Evolutionary conservation across 2,329 filamentous ascomycete species (phyloP).

Genomic region (Colletotrichum falcatum): DNA sequence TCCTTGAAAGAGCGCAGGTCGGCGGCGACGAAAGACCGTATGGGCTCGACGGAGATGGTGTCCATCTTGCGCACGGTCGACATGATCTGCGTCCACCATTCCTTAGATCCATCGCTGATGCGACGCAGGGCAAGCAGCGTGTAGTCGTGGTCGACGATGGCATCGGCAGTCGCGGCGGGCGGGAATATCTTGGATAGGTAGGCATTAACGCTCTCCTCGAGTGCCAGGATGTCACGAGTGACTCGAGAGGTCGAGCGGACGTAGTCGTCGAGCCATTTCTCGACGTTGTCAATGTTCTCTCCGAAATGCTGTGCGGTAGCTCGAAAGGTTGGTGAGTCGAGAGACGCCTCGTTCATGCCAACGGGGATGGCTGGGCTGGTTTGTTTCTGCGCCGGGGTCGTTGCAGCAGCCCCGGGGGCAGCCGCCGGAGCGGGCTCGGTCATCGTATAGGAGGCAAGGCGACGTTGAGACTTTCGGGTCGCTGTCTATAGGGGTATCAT

Average conservation of each 20-base stretch:
- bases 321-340: constrained; percentile 96
- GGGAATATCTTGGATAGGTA: constrained; percentile 84
- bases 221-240: constrained; percentile 72
- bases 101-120: constrained; percentile 85
- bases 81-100: constrained; percentile 86
- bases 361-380: constrained; percentile 73
- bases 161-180: constrained; percentile 79
- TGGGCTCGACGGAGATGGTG: constrained; percentile 80
- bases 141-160: constrained; percentile 94
- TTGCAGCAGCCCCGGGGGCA: constrained; percentile 30
- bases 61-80: constrained; percentile 83
- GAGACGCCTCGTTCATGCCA: constrained; percentile 90
- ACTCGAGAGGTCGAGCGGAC: constrained; percentile 66
- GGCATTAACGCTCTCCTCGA: constrained; percentile 83
- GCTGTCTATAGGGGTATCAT: constrained; percentile 28
- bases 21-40: constrained; percentile 79
- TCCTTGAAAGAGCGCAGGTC: constrained; percentile 92
- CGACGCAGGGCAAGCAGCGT: constrained; percentile 87
- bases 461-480: constrained; percentile 3
- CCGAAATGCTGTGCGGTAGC: constrained; percentile 87
- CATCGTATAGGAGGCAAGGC: constrained; percentile 26
- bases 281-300: constrained; percentile 91
- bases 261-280: constrained; percentile 86
- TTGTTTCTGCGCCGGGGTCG: constrained; percentile 38
- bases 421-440: constrained; percentile 34